phyloP scores from a whole-genome alignment of 2,329 filamentous ascomycete species.

The Xylariaceae sp. region DNA sequence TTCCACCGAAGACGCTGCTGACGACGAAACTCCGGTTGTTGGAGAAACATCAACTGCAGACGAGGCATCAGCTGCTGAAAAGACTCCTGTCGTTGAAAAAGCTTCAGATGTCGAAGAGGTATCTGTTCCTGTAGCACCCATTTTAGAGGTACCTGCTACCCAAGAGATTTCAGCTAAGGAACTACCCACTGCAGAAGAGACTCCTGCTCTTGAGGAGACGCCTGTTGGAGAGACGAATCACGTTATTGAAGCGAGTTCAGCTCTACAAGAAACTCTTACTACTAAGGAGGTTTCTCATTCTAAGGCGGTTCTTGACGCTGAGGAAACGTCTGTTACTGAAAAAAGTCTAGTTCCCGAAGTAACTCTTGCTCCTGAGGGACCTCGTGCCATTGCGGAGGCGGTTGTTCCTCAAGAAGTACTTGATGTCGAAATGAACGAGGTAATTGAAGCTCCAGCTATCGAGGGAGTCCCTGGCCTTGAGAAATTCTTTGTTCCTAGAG shows the following conservation, averaged over 20 bases:
- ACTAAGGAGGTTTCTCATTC: neutral
- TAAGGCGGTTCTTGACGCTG: neutral
- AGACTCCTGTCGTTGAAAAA: neutral
- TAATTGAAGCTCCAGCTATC: neutral
- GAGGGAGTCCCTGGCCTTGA: neutral
- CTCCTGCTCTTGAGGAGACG: neutral
- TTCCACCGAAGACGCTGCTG: neutral
- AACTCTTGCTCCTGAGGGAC: neutral
- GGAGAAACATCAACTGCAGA: neutral
- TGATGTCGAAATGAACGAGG: neutral
- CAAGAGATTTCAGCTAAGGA: conserved; percentile 5
- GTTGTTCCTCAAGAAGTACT: neutral
- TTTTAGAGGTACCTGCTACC: conserved; percentile 8
- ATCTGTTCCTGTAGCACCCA: conserved; percentile 6
- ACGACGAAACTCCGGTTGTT: neutral
- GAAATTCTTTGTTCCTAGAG: neutral
- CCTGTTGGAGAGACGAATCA: conserved; percentile 2
- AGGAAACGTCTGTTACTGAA: conserved; percentile 3
- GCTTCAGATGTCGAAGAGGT: neutral
- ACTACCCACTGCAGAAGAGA: neutral
- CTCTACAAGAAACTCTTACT: neutral
- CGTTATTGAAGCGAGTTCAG: neutral
- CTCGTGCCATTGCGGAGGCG: neutral
- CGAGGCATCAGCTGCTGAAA: conserved; percentile 3
- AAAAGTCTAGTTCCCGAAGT: neutral